Evolutionary conservation across 768 basidiomycete genomes (phyloP), one percentile per base, ranked within the genome.

Genomic region (Phylloporus scabripes): DNA sequence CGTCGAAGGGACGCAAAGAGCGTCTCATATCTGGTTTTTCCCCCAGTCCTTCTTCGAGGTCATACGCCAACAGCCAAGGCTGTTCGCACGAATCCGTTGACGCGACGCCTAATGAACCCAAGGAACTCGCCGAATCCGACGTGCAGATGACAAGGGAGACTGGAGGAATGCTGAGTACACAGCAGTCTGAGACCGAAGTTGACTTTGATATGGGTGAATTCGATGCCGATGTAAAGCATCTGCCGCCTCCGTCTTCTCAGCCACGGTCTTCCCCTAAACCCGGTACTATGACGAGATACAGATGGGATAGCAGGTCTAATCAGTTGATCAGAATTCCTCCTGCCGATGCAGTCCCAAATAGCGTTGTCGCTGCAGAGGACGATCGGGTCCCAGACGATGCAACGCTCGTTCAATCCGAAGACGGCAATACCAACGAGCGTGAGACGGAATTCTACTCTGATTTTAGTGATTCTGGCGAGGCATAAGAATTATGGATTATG

Each of bases 331-430:
- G 5, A 24, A 2, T 59, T 12, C 23, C 39, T 2, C 5, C n/a
- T 24, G 5, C 28, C 26, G 5, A 21, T 11, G 4, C 5, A 7
- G 31, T n/a, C 12, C 40, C 11, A 24, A 41, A n/a, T 45, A 24
- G 31, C 7, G 2, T 12, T 7, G 21, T 4, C 4, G 24, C 10
- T 3, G 17, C 14, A 24, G 41, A 40, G 15, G 46, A 42, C 5
- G 31, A 20, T 29, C 39, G 48, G 14, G 32, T 18, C 20, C 52
- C 41, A 33, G 60, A 62, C 7, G 58, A 61, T 21, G 34, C 9
- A 4, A 62, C 57, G 0, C 37, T 56, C 11, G 60, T 56, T 18
- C 32, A 49, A 4, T 49, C 52, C 31, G 59, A 60, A 46, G 53
- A 55, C 5, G 45, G 33, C 6, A 26, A 12, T 20, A 4, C 14